These are phyloP conservation scores for Calycina herbarum DNA, from an alignment of 2,329 filamentous ascomycete species.

Conservation along the genomic window DNA sequence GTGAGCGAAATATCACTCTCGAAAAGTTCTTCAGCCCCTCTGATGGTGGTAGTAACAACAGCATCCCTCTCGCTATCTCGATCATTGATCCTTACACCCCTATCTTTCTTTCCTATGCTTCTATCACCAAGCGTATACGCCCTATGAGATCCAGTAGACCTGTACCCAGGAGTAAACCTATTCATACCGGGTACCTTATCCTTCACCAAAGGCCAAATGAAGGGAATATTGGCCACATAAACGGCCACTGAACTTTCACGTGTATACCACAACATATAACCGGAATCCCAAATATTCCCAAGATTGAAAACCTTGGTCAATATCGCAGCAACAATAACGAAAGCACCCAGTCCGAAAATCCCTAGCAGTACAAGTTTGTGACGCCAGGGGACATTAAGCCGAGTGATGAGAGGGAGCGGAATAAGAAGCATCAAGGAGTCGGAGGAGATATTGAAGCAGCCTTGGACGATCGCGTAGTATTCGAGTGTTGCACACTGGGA, in stretches of 20 bases:
- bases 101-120: neutral
- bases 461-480: slow-evolving; percentile 58
- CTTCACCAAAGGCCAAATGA: slow-evolving; percentile 44
- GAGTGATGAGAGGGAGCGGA: slow-evolving; percentile 53
- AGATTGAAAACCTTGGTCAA: slow-evolving; percentile 49
- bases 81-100: slow-evolving; percentile 1
- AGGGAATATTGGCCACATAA: slow-evolving; percentile 53
- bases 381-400: slow-evolving; percentile 48
- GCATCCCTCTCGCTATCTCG: neutral
- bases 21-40: neutral
- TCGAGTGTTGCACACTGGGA: slow-evolving; percentile 57
- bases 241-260: slow-evolving; percentile 53
- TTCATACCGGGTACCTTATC: slow-evolving; percentile 19
- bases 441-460: slow-evolving; percentile 57
- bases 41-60: slow-evolving; percentile 7
- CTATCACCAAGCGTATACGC: neutral
- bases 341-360: slow-evolving; percentile 47
- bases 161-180: slow-evolving; percentile 8
- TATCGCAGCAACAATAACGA: slow-evolving; percentile 49
- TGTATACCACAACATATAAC: slow-evolving; percentile 48
- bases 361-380: slow-evolving; percentile 52
- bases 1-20: neutral
- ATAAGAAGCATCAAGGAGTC: slow-evolving; percentile 58
- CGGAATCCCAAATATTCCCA: slow-evolving; percentile 34
- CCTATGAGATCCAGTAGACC: neutral